Base-by-base conservation (phyloP, 192 early-diverging fungal species). In the Backusella luteola region DNA sequence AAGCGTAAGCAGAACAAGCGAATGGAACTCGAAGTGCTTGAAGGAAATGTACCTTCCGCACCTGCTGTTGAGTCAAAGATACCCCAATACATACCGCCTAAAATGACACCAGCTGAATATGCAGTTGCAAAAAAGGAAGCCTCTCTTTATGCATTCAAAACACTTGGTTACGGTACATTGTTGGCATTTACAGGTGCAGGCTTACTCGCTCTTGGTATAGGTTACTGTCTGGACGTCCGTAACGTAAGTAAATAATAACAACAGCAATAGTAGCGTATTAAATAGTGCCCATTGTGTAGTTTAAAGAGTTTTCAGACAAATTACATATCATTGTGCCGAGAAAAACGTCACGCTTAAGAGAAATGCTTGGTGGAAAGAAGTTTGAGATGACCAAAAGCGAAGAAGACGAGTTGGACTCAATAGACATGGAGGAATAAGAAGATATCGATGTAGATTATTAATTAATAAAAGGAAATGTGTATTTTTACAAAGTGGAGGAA, bases 161-260 rank as follows among this genome's bases (percentile, higher is more conserved):
- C 76, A 9, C 71, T 83, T 15, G 82, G 78, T 3, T 77, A 77
- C 26, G 82, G 82, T 34, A 83, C 82, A 19, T 69, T 79, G 34
- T 42, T 79, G 23, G 82, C 82, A 5, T 66, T 76, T 11, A 69
- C 73, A 53, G 72, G 72, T 52, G 41, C 39, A 1, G 82, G 82
- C 11, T 29, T 77, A 15, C 29, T 83, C 29, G 75, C 82, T 39
- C 35, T 71, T 12, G 38, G 38, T 5, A 73, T 79, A 19, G 82
- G 78, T 0, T 83, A 73, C 38, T 83, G 78, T 52, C 35, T 83
- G 2, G 78, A 83, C 6, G 82, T 83, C 8, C 73, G 71, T 49
- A 83, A 67, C 49, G 82, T 83, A 80, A 80, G 78, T 73, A 21
- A 17, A 32, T 17, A 49, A 49, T n/a, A 12, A 17, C 14, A 2